Percentiles rank a stretch among this genome's conserved stretches.
Conservation (phyloP, 192 early-diverging fungal genomes). For the Backusella parvicylindrica region DNA sequence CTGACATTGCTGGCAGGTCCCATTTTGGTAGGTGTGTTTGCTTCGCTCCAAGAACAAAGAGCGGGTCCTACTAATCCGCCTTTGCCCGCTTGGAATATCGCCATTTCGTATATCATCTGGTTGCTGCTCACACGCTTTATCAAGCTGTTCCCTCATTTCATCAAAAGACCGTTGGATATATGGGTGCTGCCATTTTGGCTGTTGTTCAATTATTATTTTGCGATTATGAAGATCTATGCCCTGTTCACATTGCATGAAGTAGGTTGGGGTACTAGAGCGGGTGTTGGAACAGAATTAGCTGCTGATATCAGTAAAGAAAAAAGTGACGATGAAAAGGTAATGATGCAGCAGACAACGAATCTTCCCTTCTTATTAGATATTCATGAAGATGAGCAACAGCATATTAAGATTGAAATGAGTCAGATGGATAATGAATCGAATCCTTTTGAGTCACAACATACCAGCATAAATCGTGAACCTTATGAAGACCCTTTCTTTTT, state of each 20-base stretch:
- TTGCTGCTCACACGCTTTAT: constrained; percentile 58
- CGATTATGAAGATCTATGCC: constrained; percentile 64
- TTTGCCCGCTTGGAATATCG: constrained; percentile 57
- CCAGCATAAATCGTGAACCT: neutral
- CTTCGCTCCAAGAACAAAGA: constrained; percentile 34
- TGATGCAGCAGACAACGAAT: neutral
- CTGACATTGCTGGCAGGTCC: constrained; percentile 66
- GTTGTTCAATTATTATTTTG: constrained; percentile 69
- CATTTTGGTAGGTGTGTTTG: constrained; percentile 53
- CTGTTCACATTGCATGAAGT: constrained; percentile 67
- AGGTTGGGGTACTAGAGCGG: constrained; percentile 65
- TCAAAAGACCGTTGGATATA: constrained; percentile 59
- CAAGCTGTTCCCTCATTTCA: constrained; percentile 66
- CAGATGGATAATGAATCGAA: neutral
- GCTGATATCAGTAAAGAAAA: constrained; percentile 23
- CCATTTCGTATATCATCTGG: constrained; percentile 59
- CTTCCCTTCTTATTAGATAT: no score
- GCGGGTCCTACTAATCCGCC: constrained; percentile 13
- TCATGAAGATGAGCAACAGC: neutral
- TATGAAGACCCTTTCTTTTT: neutral
- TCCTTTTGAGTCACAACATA: neutral
- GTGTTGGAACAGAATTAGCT: constrained; percentile 30
- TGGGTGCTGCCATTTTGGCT: constrained; percentile 60
- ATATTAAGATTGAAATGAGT: neutral
- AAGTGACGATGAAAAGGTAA: neutral